phyloP scores from a whole-genome alignment of 2,329 filamentous ascomycete species.

The Penicillium sp. region DNA sequence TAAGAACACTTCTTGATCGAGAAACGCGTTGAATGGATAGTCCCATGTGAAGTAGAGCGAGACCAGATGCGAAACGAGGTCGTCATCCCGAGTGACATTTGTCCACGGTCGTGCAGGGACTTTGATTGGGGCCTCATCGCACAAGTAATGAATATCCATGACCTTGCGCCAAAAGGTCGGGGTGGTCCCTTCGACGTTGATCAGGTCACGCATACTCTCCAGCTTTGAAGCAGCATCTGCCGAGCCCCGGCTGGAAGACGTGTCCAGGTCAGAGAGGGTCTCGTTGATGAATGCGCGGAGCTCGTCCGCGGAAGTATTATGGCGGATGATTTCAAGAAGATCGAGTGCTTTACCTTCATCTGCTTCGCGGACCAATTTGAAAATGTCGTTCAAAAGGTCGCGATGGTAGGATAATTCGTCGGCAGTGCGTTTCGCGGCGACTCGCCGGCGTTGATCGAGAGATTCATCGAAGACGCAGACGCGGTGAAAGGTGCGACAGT shows the following conservation, averaged over 20 bases:
- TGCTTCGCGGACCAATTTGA: constrained; percentile 30
- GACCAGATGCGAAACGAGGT: constrained; percentile 72
- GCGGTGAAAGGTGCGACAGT: constrained; percentile 32
- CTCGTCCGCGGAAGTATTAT: constrained; percentile 31
- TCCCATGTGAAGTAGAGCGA: constrained; percentile 94
- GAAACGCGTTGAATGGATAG: constrained; percentile 79
- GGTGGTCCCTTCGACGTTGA: constrained; percentile 27
- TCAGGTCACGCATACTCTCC: constrained; percentile 24
- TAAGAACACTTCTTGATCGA: constrained; percentile 67
- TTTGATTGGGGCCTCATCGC: constrained; percentile 29
- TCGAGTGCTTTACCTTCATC: constrained; percentile 24
- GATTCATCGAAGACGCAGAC: constrained; percentile 54
- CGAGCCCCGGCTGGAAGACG: neutral
- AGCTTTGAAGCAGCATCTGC: constrained; percentile 19
- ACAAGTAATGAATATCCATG: constrained; percentile 39
- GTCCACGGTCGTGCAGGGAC: constrained; percentile 61
- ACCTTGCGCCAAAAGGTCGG: constrained; percentile 33
- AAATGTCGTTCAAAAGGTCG: constrained; percentile 34
- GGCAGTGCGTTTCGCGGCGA: constrained; percentile 36
- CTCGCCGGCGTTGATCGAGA: constrained; percentile 46
- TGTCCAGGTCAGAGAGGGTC: constrained; percentile 19
- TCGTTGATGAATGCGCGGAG: constrained; percentile 31
- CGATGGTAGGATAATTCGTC: constrained; percentile 38
- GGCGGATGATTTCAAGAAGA: constrained; percentile 33
- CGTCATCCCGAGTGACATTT: constrained; percentile 66